phyloP scores from a whole-genome alignment of 768 basidiomycete species.

The Exidia glandulosa region DNA sequence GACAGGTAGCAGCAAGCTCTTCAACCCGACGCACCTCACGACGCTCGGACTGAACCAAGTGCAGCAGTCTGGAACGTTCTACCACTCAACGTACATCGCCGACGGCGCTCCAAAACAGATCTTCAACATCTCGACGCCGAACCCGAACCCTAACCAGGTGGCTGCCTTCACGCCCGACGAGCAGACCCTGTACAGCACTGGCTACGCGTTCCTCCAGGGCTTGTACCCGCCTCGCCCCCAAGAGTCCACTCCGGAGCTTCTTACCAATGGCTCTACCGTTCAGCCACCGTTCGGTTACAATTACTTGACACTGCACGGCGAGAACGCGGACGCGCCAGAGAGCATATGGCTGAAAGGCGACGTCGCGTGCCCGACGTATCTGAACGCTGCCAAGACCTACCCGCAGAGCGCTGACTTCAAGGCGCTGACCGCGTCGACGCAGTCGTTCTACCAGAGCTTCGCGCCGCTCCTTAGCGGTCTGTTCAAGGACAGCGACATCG shows the following conservation, averaged over 20 bases:
- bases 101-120: not conserved
- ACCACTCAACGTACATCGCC: not conserved
- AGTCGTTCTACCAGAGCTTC: not conserved
- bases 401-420: not conserved
- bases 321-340: not conserved
- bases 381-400: not conserved
- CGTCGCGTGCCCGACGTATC: not conserved
- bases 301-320: not conserved
- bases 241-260: not conserved
- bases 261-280: not conserved
- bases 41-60: not conserved
- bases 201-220: not conserved
- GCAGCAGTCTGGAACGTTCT: not conserved
- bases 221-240: not conserved
- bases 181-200: not conserved
- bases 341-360: not conserved
- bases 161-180: not conserved
- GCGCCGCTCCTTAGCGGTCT: not conserved
- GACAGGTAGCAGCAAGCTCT: not conserved
- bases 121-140: not conserved
- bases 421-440: not conserved
- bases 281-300: not conserved
- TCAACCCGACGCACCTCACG: not conserved
- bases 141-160: not conserved
- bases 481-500: not conserved